Evolutionary conservation across 2,329 filamentous ascomycete species (phyloP), one percentile per base, ranked within the genome.

Genomic region (Albifimbria verrucaria): DNA sequence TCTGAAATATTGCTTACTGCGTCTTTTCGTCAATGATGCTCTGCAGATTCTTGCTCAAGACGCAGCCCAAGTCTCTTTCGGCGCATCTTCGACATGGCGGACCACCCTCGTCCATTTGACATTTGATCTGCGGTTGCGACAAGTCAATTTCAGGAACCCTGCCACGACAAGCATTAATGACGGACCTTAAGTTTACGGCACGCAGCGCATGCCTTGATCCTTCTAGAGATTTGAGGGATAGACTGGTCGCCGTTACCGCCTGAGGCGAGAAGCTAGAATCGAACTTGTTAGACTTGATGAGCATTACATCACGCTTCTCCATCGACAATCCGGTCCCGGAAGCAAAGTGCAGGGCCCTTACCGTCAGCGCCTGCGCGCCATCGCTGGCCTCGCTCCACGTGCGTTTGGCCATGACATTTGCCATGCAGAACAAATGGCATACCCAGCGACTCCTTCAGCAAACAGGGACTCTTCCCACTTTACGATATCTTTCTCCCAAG

Each of bases 11-110:
- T n/a, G n/a, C 64, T 50, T 60, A 72, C 69, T 71, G 69, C 28
- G 68, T 67, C 52, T 70, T 69, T 55, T 74, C 72, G 55, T 72
- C 70, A 28, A 74, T 73, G 21, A 74, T 67, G 2, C 68, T 74
- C 55, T 74, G 72, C 3, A 74, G 60, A 45, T 70, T 73, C 62
- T 74, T 74, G 45, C 71, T 72, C 48, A 74, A 53, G 2, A 73
- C 69, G 47, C 72, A 74, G 1, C 65, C 65, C 24, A 74, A 55
- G 39, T 68, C 68, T 15, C 68, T 57, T 52, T 73, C 69, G 18
- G 63, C 55, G 45, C 72, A 74, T 51, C 72, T 61, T 4, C 66
- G 63, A 55, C 72, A 74, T 3, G 71, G 71, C 2, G 72, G 70
- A 1, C 70, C 70, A 23, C 61, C 65, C 32, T 71, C 68, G 46